A percentile compares a stretch with the other conserved stretches of the same genome.
Conservation (phyloP, 768 basidiomycete species). For the Serendipita sp. region DNA sequence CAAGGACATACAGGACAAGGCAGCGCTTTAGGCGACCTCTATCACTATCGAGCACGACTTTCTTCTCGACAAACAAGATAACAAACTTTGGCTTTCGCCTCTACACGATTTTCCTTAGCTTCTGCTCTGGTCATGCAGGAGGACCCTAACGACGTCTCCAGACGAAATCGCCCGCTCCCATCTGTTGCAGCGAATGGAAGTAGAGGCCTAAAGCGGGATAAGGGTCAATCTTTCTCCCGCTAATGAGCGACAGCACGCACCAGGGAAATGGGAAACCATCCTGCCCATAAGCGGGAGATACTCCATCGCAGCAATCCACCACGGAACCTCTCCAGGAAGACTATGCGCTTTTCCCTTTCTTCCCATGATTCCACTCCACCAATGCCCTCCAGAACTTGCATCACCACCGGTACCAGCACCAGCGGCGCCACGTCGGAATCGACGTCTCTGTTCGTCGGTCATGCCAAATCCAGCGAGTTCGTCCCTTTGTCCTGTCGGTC, state of each 20-base stretch:
- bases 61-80: too few relatives aligned
- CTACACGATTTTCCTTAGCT: too few relatives aligned
- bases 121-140: too few relatives aligned
- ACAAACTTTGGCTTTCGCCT: too few relatives aligned
- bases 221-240: too few relatives aligned
- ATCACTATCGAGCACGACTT: too few relatives aligned
- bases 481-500: background rate
- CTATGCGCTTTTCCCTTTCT: background rate
- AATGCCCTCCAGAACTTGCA: background rate
- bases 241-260: too few relatives aligned
- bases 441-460: background rate
- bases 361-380: background rate
- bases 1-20: too few relatives aligned
- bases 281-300: background rate
- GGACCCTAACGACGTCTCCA: background rate
- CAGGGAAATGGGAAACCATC: conserved; percentile 1
- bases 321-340: background rate
- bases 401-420: background rate
- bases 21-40: too few relatives aligned
- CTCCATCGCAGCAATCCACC: conserved; percentile 4
- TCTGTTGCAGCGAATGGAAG: conserved; percentile 1
- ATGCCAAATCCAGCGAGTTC: background rate
- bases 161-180: background rate
- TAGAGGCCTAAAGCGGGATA: background rate
- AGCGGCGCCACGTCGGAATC: background rate